Base-by-base conservation (phyloP, 2,329 filamentous ascomycete species). In the Ophiosphaerella herpotricha region DNA sequence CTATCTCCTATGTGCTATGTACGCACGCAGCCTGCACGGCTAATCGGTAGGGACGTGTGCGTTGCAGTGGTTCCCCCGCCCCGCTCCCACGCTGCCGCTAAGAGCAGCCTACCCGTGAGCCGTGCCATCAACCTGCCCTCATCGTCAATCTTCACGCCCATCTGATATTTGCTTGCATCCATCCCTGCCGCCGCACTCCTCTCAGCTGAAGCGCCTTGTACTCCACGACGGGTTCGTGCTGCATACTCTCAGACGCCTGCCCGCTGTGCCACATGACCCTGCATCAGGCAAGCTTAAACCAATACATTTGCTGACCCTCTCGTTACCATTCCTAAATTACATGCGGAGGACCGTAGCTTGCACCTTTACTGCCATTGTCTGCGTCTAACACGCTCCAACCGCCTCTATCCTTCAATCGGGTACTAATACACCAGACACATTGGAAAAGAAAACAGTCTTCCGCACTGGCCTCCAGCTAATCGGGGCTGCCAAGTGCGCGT, bases 181-280 rank as follows among this genome's bases (percentile, higher is more conserved):
- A 21, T 21, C 18, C 18, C 18, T 21, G 18, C 4, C 18, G 18
- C 18, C 4, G 18, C 18, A 4, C 18, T 29, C 26, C 26, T 8
- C 26, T 11, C 26, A 32, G 21, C 35, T 45, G 43, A 45, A 39
- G 43, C 43, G 31, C 9, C 31, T n/a, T 32, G 35, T 37, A 38
- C 43, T 35, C 43, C 34, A 34, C 26, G 26, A 29, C 34, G 14
- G 38, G 24, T 35, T 35, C 38, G 48, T 41, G 46, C 48, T 51
- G 49, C 52, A 48, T 46, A 34, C 46, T 49, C 52, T 58, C 46
- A 44, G 46, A 58, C 44, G 44, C 48, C 39, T 40, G 36, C 44
- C 44, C 34, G 43, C 26, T 32, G 23, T 21, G 13, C 34, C 24
- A 31, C n/a, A 6, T 23, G n/a, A n/a, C 26, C 26, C 26, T 29